Evolutionary conservation across 331 rosid species (phyloP), one percentile per base, ranked within the genome.

Genomic region (Dryas integrifolia): DNA sequence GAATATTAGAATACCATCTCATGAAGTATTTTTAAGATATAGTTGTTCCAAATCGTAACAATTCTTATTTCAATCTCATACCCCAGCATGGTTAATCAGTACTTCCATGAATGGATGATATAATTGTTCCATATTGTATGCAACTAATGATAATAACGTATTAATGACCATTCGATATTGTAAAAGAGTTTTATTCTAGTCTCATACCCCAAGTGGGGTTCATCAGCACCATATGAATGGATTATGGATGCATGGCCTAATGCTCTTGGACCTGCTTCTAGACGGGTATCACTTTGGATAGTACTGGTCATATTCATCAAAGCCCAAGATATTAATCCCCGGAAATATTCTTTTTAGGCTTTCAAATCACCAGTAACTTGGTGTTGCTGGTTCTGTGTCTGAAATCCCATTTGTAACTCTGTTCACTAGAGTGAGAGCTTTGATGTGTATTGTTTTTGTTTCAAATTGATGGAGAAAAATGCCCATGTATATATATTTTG

Each of bases 21-120:
- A 30, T 4, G 48, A n/a, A 61, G 15, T 39, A 60, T 4, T n/a
- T 67, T 26, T 67, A 48, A 21, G 21, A 35, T 3, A 26, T 24
- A 48, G 24, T 12, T 55, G 59, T 64, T 70, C 21, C 18, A 41
- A 41, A 9, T 70, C 41, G 51, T 69, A 53, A 56, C 43, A 58
- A 43, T 43, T 65, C 5, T 46, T 65, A 6, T 16, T 45, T 40
- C 45, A 65, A 30, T 26, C 55, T 65, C n/a, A 18, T 5, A 12
- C 53, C 53, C 38, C 24, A 65, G 41, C 69, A 15, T 65, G 53
- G 41, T 45, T 65, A 52, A 48, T 45, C 40, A 18, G 41, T 26
- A 18, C 40, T 52, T 44, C 15, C 53, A 18, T 45, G 2, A 18
- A 12, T 3, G 1, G 50, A 16, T 45, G 40, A 41, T 44, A 21